Evolutionary conservation across 257 asterid genomes (phyloP), one percentile per base, ranked within the genome.

Genomic region (Forsythia suspensa): DNA sequence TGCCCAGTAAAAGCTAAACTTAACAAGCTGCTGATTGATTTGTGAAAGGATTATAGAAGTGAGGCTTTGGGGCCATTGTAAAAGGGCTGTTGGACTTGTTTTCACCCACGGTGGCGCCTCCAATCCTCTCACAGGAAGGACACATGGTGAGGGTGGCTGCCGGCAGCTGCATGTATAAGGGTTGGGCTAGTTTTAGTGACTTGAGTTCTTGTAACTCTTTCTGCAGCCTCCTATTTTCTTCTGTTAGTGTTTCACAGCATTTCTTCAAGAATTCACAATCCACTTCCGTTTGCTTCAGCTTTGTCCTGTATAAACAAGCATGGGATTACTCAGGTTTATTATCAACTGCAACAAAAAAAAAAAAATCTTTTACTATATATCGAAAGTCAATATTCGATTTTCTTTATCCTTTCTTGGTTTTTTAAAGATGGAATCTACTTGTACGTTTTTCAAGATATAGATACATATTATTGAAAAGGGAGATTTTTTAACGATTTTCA

Each of bases 281-380:
- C 10, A 91, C 95, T 78, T 95, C 99, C 3, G 99, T 95, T 77
- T 95, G 99, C 89, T 95, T 95, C 72, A 95, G 97, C 91, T 95
- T 95, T 10, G 98, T 93, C 88, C 99, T 95, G 88, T 44, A 18
- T 51, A 72, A 48, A 2, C 0, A 3, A 6, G 2, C 4, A 6
- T 57, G 66, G 66, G 34, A 57, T 57, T n/a, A 16, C 29, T 18
- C 63, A 52, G 63, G 13, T 12, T 46, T 0, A 46, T 46, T 46
- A 1, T 13, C 57, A 12, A 29, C 1, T 29, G 34, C 34, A 43
- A 55, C 18, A 1, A 5, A 4, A 52, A 0, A 29, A 24, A 24
- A 24, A 24, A 24, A 24, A 24, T 24, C 34, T 29, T 29, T 29
- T 29, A 29, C 34, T 29, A 29, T 29, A 29, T 29, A 29, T 6